These are phyloP conservation scores for Dendrothele bispora DNA, from an alignment of 768 basidiomycete species.

Conservation along the genomic window DNA sequence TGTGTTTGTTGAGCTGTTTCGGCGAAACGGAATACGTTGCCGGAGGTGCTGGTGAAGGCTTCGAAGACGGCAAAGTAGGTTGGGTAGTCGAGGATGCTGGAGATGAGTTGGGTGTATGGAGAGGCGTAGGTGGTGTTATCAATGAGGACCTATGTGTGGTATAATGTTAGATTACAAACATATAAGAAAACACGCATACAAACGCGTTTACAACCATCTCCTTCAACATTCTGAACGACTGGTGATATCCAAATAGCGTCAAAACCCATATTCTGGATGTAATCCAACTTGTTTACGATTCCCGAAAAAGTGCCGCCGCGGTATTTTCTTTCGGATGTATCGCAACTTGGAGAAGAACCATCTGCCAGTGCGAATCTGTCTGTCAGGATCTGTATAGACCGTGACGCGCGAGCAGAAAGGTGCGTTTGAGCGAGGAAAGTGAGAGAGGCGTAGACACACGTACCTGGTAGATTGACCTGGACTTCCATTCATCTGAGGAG, in stretches of 20 bases:
- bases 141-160: constrained; percentile 24
- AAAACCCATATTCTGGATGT: constrained; percentile 73
- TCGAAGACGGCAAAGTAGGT: constrained; percentile 49
- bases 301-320: constrained; percentile 74
- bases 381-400: constrained; percentile 49
- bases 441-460: too few relatives aligned
- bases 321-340: constrained; percentile 55
- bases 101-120: constrained; percentile 47
- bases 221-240: constrained; percentile 61
- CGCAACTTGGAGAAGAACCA: constrained; percentile 46
- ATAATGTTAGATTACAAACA: too few relatives aligned
- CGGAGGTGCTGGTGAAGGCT: constrained; percentile 53
- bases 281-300: constrained; percentile 66
- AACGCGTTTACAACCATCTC: constrained; percentile 77
- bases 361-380: constrained; percentile 65
- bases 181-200: too few relatives aligned
- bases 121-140: constrained; percentile 29
- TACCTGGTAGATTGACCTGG: too few relatives aligned
- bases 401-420: too few relatives aligned
- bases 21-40: constrained; percentile 42
- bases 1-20: constrained; percentile 35
- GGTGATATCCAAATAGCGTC: constrained; percentile 81
- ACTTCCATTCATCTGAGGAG: too few relatives aligned
- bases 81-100: constrained; percentile 63
- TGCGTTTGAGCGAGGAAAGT: too few relatives aligned